Conservation (phyloP, 495 filamentous ascomycete genomes). For the Penicillium bovifimosum region DNA sequence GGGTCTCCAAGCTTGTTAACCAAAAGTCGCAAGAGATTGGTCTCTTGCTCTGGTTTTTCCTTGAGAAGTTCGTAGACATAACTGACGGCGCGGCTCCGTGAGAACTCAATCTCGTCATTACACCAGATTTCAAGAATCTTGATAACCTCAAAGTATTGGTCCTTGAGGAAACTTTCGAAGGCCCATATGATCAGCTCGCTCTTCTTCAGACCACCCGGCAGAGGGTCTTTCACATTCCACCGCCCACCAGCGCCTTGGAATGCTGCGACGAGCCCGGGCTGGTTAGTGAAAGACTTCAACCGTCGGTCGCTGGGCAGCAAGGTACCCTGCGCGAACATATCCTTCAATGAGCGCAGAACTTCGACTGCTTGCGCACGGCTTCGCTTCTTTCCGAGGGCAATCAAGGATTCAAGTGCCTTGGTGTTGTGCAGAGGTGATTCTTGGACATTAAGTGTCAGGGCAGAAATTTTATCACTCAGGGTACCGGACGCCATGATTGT, state of each 20-base stretch:
- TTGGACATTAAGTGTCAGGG: slow-evolving; percentile 85
- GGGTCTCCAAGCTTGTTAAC: slow-evolving; percentile 95
- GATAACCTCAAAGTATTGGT: slow-evolving; percentile 82
- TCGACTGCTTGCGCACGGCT: slow-evolving; percentile 92
- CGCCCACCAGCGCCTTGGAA: slow-evolving; percentile 50
- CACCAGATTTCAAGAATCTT: slow-evolving; percentile 87
- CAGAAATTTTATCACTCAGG: slow-evolving; percentile 92
- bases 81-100: slow-evolving; percentile 75
- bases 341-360: slow-evolving; percentile 84
- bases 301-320: slow-evolving; percentile 78
- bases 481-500: slow-evolving; percentile 97
- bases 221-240: slow-evolving; percentile 60
- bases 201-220: slow-evolving; percentile 66
- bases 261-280: slow-evolving; percentile 66
- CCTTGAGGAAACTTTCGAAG: slow-evolving; percentile 92
- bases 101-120: slow-evolving; percentile 88
- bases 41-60: slow-evolving; percentile 96
- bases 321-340: slow-evolving; percentile 83
- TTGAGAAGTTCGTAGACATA: slow-evolving; percentile 85
- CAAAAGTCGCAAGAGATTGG: slow-evolving; percentile 82
- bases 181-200: slow-evolving; percentile 82
- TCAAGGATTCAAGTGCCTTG: slow-evolving; percentile 77
- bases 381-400: slow-evolving; percentile 76
- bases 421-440: slow-evolving; percentile 91
- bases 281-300: slow-evolving; percentile 69